Percentiles rank a stretch among this genome's conserved stretches.
These are phyloP conservation scores for Ramicandelaber brevisporus DNA, from an alignment of 192 early-diverging fungal species.

Conservation along the genomic window DNA sequence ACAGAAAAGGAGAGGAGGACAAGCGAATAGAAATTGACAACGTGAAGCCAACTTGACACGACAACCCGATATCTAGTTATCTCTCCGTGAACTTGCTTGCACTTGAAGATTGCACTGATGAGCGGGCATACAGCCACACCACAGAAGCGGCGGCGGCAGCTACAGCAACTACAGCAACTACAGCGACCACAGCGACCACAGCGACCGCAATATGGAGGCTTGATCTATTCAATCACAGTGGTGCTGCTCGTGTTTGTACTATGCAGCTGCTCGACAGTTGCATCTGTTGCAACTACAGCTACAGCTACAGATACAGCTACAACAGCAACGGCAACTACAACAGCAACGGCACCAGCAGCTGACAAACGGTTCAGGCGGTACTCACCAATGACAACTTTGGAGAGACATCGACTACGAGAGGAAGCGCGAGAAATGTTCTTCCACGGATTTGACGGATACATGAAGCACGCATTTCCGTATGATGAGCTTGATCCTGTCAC, in stretches of 20 bases:
- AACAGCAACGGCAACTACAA: too few species aligned
- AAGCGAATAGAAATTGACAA: slow-evolving; percentile 1
- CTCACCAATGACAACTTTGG: neutral
- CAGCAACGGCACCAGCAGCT: too few species aligned
- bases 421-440: slow-evolving; percentile 33
- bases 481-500: slow-evolving; percentile 78
- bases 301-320: neutral
- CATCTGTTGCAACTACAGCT: neutral
- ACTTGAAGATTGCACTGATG: neutral
- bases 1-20: neutral
- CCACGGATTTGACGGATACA: slow-evolving; percentile 58
- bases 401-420: slow-evolving; percentile 6
- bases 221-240: slow-evolving; percentile 3
- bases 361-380: too few species aligned
- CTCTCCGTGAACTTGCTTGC: neutral
- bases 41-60: neutral
- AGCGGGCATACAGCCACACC: neutral
- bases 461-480: slow-evolving; percentile 60
- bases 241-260: neutral
- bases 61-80: neutral
- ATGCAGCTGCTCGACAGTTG: neutral
- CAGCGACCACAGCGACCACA: neutral
- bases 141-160: neutral
- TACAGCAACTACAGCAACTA: neutral
- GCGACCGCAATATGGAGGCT: slow-evolving; percentile 3